phyloP scores from a whole-genome alignment of 164 flowering plant genomes.

The Pachysandra terminalis region DNA sequence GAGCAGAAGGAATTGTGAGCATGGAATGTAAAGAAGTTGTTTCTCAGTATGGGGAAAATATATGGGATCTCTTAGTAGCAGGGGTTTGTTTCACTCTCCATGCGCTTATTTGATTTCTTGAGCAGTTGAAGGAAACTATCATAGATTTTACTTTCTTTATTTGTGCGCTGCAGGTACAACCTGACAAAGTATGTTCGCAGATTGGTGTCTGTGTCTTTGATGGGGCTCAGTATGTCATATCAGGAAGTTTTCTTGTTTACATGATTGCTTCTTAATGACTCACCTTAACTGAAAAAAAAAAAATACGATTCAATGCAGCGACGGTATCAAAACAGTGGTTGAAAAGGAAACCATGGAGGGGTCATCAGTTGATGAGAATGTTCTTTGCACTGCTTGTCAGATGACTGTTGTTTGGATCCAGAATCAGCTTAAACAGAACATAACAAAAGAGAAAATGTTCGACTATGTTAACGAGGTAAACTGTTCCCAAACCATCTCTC shows the following conservation, averaged over 20 bases:
- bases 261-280: not conserved
- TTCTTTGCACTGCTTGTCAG: constrained; percentile 48
- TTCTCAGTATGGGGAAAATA: constrained; percentile 55
- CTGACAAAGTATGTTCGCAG: constrained; percentile 43
- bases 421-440: constrained; percentile 40
- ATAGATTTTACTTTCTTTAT: not conserved
- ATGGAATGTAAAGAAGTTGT: constrained; percentile 61
- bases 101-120: not conserved
- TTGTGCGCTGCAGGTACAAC: constrained; percentile 31
- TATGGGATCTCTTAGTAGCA: constrained; percentile 53
- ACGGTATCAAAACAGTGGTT: constrained; percentile 33
- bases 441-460: constrained; percentile 42
- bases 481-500: not conserved
- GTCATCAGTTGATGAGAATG: constrained; percentile 11
- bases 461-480: constrained; percentile 40
- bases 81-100: constrained; percentile 33
- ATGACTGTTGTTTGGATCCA: constrained; percentile 53
- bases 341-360: constrained; percentile 30
- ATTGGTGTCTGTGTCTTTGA: constrained; percentile 34
- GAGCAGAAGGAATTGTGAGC: constrained; percentile 70
- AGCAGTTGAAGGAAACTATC: not conserved
- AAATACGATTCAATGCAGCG: constrained; percentile 26
- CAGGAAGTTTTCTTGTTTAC: not conserved
- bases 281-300: not conserved
- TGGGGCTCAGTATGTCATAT: constrained; percentile 25